Conservation (phyloP, 2,329 filamentous ascomycete species). For the Tolypocladium tropicale region DNA sequence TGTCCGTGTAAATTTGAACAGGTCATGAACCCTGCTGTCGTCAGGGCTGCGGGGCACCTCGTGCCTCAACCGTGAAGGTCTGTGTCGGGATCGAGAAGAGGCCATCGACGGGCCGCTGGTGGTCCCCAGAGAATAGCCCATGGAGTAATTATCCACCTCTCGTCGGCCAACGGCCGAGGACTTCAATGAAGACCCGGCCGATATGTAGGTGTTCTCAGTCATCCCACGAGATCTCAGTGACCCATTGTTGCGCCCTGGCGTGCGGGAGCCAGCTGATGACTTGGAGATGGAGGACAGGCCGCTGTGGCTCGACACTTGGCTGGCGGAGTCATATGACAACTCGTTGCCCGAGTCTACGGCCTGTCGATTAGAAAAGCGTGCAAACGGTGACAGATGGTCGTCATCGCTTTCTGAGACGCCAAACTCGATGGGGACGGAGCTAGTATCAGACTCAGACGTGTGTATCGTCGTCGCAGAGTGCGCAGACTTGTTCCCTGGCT, state of each 20-base stretch:
- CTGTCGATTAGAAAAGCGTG: conserved; percentile 63
- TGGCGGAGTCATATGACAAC: conserved; percentile 48
- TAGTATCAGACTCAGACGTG: conserved; percentile 43
- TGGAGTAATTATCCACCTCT: conserved; percentile 45
- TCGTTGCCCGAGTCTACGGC: conserved; percentile 50
- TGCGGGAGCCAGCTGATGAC: conserved; percentile 45
- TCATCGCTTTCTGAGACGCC: conserved; percentile 66
- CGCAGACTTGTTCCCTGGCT: conserved; percentile 45
- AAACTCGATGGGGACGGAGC: conserved; percentile 45
- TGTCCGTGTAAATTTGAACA: conserved; percentile 79
- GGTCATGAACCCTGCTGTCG: conserved; percentile 59
- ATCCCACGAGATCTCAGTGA: conserved; percentile 43
- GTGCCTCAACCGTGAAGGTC: conserved; percentile 64
- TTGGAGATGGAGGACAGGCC: conserved; percentile 48
- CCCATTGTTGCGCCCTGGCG: conserved; percentile 35
- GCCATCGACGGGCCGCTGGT: conserved; percentile 32
- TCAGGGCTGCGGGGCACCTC: conserved; percentile 71
- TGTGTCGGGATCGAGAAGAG: conserved; percentile 34
- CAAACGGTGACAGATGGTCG: conserved; percentile 64
- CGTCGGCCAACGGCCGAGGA: conserved; percentile 20
- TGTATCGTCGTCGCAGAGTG: conserved; percentile 35
- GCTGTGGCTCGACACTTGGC: conserved; percentile 54
- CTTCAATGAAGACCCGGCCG: conserved; percentile 43
- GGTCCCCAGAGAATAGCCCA: conserved; percentile 26
- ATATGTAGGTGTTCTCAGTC: conserved; percentile 60